Conservation (phyloP, 257 asterid genomes). For the Nicotiana knightiana region DNA sequence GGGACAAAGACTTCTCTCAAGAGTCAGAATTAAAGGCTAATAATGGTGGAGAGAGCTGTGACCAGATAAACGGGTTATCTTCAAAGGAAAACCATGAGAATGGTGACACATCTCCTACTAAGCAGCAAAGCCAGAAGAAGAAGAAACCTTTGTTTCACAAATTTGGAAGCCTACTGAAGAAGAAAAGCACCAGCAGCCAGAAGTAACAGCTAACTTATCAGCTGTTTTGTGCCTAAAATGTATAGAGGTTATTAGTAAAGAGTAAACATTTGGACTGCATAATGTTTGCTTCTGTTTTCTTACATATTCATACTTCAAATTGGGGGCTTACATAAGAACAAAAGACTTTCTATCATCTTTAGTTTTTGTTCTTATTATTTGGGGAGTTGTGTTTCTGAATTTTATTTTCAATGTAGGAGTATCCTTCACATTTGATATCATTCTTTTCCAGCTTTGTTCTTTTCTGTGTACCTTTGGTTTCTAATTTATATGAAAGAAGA, state of each 20-base stretch:
- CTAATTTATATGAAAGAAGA: background rate
- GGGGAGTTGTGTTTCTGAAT: background rate
- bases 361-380: background rate
- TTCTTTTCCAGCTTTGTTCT: background rate
- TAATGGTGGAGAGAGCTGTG: conserved; percentile 39
- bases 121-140: conserved; percentile 64
- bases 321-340: background rate
- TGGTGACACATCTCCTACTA: conserved; percentile 46
- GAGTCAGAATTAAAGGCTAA: conserved; percentile 61
- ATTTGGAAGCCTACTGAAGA: conserved; percentile 85
- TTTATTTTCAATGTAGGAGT: background rate
- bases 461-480: background rate
- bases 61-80: conserved; percentile 39
- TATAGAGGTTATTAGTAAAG: background rate
- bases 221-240: background rate
- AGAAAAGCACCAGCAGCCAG: conserved; percentile 53
- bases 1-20: conserved; percentile 60
- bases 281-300: background rate
- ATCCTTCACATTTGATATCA: background rate
- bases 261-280: background rate
- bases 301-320: background rate
- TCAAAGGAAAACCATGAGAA: conserved; percentile 42
- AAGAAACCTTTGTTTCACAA: conserved; percentile 80
- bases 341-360: background rate
- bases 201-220: conserved; percentile 31